These are phyloP conservation scores for Tetracladium setigerum DNA, from an alignment of 495 filamentous ascomycete genomes.

Conservation along the genomic window DNA sequence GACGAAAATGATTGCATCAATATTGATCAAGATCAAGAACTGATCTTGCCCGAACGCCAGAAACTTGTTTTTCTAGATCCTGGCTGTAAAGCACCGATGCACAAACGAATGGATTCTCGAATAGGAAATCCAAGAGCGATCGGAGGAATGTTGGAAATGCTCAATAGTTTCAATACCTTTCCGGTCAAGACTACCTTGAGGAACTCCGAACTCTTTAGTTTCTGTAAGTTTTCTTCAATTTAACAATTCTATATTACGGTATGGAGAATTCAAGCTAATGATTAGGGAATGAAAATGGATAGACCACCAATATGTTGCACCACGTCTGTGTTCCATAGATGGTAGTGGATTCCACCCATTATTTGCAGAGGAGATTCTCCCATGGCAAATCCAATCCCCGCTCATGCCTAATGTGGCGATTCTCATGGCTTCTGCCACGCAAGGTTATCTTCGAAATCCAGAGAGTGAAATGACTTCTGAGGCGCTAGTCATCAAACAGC, in stretches of 20 bases:
- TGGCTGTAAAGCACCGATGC: too few relatives aligned
- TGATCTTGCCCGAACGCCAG: too few relatives aligned
- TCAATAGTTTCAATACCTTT: conserved; percentile 17
- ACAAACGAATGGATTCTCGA: too few relatives aligned
- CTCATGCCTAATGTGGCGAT: conserved; percentile 22
- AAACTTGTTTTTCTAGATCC: too few relatives aligned
- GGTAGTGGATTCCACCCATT: conserved; percentile 9
- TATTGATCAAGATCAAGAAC: too few relatives aligned
- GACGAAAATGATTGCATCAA: too few relatives aligned
- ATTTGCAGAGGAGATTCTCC: conserved; percentile 17
- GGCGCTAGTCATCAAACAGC: conserved; percentile 11
- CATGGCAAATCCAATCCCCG: conserved; percentile 24
- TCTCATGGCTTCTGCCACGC: conserved; percentile 21
- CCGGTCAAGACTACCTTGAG: conserved; percentile 10
- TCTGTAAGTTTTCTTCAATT: conserved; percentile 14
- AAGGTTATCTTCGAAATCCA: conserved; percentile 5
- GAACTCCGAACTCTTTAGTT: conserved; percentile 20
- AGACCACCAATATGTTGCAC: conserved; percentile 21
- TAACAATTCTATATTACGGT: not conserved
- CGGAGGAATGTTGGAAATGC: conserved; percentile 15
- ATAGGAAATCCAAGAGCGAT: conserved; percentile 1
- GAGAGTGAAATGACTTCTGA: conserved; percentile 8
- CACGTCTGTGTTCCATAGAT: conserved; percentile 21
- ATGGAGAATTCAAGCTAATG: not conserved
- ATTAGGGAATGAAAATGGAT: not conserved